Base-by-base conservation (phyloP, 108 stramenopile genomes). In the Craspedostauros australis region DNA sequence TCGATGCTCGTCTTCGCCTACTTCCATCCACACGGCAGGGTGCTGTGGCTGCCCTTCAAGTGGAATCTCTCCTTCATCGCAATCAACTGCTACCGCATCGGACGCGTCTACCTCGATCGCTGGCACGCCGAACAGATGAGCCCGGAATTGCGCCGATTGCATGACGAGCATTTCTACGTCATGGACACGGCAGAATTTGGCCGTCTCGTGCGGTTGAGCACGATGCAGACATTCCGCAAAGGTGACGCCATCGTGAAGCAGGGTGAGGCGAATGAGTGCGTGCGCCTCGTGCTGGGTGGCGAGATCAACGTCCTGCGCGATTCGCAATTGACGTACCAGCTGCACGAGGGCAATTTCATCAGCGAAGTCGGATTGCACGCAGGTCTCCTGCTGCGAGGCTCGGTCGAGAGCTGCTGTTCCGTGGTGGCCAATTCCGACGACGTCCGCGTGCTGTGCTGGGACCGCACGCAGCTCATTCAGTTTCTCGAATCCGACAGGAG, bases 21-120 rank as follows among this genome's bases (percentile, higher is more conserved):
- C 68, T 88, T 86, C 71, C 91, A 93, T 72, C 91, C 91, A 1
- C 84, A 93, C 46, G 91, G 91, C 21, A 64, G 83, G 26, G 69
- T 84, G 0, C 47, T 93, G 19, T 93, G 91, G 91, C 52, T 93
- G 14, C 91, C 91, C 4, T 77, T 84, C 54, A 78, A 84, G 36
- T 93, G 91, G 91, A 93, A 93, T 47, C 29, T 65, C 18, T 49
- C 88, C 19, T 93, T 93, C 47, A 88, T 86, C 38, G 70, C 64
- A 6, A 65, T 93, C 16, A 93, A 93, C 45, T 50, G 57, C 0
- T 88, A 81, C 43, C 68, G 84, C 18, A 73, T 93, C 39, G 75
- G 72, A 4, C 67, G 64, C 29, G 73, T 79, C 2, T 50, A 69
- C 24, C 59, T 62, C 38, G 60, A 82, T 55, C 64, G 77, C 39